phyloP scores from a whole-genome alignment of 1,284 basidiomycete genomes.

The Moesziomyces sp. region DNA sequence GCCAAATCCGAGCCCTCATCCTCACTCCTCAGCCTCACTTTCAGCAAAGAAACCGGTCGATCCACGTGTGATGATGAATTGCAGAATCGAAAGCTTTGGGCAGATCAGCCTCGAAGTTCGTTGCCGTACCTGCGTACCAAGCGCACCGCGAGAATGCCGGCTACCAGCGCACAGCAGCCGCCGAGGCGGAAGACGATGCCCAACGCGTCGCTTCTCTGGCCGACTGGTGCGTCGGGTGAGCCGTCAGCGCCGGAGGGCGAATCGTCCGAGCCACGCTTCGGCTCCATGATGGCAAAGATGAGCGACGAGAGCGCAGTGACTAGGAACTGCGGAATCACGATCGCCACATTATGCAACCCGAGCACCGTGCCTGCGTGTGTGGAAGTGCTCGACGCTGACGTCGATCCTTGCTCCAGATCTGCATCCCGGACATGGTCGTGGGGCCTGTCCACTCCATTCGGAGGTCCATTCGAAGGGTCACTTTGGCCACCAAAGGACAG shows the following conservation, averaged over 20 bases:
- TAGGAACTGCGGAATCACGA: constrained; percentile 56
- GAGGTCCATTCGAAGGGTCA: too few species aligned
- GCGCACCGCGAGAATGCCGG: constrained; percentile 23
- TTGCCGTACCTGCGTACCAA: constrained; percentile 15
- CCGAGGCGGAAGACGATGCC: constrained; percentile 39
- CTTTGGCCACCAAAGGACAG: constrained; percentile 11
- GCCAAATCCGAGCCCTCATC: too few species aligned
- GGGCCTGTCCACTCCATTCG: background rate
- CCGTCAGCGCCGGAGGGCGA: background rate
- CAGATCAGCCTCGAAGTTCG: too few species aligned
- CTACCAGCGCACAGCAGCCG: constrained; percentile 23
- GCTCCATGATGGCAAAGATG: constrained; percentile 68
- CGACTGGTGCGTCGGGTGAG: background rate
- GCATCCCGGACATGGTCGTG: background rate
- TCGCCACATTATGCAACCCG: constrained; percentile 77
- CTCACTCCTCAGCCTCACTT: too few species aligned
- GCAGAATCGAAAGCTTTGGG: too few species aligned
- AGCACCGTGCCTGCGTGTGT: constrained; percentile 84
- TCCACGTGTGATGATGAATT: too few species aligned
- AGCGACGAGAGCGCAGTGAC: constrained; percentile 85
- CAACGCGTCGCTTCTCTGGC: constrained; percentile 25
- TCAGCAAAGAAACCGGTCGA: too few species aligned
- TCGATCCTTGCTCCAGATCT: background rate
- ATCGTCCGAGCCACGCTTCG: background rate
- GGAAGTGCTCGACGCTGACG: constrained; percentile 8